Base-by-base conservation (phyloP, 345 rosid species). In the Corchorus olitorius region DNA sequence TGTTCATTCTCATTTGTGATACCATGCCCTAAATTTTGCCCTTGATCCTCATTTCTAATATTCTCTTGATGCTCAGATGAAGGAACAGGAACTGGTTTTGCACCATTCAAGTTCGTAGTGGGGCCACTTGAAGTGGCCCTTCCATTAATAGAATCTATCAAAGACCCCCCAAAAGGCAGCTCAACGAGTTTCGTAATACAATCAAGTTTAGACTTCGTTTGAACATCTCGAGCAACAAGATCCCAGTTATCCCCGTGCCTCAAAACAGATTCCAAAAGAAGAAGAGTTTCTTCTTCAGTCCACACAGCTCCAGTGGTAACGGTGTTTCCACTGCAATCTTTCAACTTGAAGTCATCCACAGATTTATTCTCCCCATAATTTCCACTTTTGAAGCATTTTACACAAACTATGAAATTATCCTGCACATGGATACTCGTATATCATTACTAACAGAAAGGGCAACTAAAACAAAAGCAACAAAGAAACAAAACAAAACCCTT, bases 191-290 rank as follows among this genome's bases (percentile, higher is more conserved):
- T 96, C 12, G 92, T 70, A 76, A 96, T 90, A 76, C 99, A 96
- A 69, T 93, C 97, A 1, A 88, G 81, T 78, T 88, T 92, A 59
- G 81, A 87, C 89, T 92, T 96, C 22, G 92, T 89, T 66, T 84
- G 83, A 79, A 96, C 90, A 83, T 83, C 86, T 80, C 86, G 89
- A 8, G 97, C 92, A 81, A 93, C 92, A 75, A 93, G 93, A 67
- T 93, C 98, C 99, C 99, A 96, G 71, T 96, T 89, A 72, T 93
- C 91, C 50, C 97, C 97, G 75, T 92, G 93, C 84, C 81, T 93
- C 78, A 86, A 76, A 41, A 89, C 87, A 75, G 99, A 89, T 72
- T 96, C 99, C 52, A 96, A 84, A 65, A 96, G 90, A 78, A 85
- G 87, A 58, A 92, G 83, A 73, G 81, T 89, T 88, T 96, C 99